Conservation (phyloP, 2,329 filamentous ascomycete species). For the Aspergillus tamarii region DNA sequence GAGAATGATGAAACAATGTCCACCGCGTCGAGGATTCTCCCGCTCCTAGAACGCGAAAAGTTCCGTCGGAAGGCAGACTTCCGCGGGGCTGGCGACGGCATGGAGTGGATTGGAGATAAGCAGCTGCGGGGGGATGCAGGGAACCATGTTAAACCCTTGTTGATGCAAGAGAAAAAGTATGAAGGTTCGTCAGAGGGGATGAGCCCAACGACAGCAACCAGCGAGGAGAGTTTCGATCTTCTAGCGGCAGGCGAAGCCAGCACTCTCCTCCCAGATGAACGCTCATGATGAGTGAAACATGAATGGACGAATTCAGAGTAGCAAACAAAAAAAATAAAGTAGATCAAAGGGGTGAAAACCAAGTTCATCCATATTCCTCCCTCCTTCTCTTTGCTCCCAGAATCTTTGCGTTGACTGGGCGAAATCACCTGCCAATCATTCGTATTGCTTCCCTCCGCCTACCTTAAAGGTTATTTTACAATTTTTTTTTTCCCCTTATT, state of each 20-base stretch:
- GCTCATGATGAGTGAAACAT: constrained; percentile 9
- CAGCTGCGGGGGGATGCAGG: constrained; percentile 28
- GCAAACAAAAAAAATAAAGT: constrained; percentile 15
- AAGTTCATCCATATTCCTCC: neutral
- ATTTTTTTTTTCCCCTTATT: constrained; percentile 9
- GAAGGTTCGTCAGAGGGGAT: constrained; percentile 9
- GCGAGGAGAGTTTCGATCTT: constrained; percentile 54
- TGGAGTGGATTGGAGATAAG: constrained; percentile 47
- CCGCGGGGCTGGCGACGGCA: constrained; percentile 41
- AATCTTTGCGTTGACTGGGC: neutral
- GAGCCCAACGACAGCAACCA: constrained; percentile 42
- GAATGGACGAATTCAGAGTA: constrained; percentile 9
- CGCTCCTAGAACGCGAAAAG: constrained; percentile 50
- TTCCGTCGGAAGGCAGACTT: constrained; percentile 30
- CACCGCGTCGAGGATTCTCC: constrained; percentile 27
- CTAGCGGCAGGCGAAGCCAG: constrained; percentile 49
- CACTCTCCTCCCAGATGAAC: constrained; percentile 35
- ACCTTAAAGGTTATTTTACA: neutral
- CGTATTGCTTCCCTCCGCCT: constrained; percentile 1
- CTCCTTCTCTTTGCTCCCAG: neutral
- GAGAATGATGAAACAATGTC: constrained; percentile 19
- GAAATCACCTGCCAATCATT: constrained; percentile 5
- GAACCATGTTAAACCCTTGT: constrained; percentile 9
- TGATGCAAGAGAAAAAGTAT: constrained; percentile 14
- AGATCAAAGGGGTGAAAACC: neutral